These are phyloP conservation scores for Corymbia calophylla DNA, from an alignment of 441 rosid genomes.

Conservation along the genomic window DNA sequence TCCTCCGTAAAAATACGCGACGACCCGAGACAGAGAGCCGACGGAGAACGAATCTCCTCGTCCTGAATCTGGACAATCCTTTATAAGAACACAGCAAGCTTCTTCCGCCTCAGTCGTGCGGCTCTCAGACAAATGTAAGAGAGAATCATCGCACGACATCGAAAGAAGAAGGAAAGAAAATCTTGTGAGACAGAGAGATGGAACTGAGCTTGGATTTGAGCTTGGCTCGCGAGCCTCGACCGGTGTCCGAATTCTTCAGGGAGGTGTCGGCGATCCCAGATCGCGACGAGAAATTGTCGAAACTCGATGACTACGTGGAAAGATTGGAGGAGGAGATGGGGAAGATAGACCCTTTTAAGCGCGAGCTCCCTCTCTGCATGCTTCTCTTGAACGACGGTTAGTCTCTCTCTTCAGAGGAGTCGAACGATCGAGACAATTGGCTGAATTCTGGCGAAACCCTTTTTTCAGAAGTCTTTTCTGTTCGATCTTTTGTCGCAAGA, in stretches of 20 bases:
- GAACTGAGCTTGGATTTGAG: conserved; percentile 38
- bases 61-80: background rate
- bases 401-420: background rate
- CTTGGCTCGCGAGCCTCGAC: conserved; percentile 22
- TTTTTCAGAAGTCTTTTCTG: background rate
- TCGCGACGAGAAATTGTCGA: conserved; percentile 16
- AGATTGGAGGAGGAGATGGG: conserved; percentile 43
- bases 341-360: conserved; percentile 50
- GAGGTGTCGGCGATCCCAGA: conserved; percentile 26
- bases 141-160: background rate
- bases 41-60: conserved; percentile 7
- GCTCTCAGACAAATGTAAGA: background rate
- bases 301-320: conserved; percentile 27
- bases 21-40: conserved; percentile 17
- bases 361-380: conserved; percentile 61
- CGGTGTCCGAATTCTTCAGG: conserved; percentile 24
- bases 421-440: background rate
- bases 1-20: conserved; percentile 26
- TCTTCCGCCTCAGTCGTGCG: background rate
- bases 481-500: background rate
- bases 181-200: conserved; percentile 6
- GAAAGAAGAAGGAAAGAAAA: background rate
- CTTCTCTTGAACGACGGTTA: conserved; percentile 41
- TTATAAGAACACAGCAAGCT: conserved; percentile 10
- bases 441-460: background rate